Base-by-base conservation (phyloP, 495 filamentous ascomycete genomes). In the Chaetomium cochliodes region DNA sequence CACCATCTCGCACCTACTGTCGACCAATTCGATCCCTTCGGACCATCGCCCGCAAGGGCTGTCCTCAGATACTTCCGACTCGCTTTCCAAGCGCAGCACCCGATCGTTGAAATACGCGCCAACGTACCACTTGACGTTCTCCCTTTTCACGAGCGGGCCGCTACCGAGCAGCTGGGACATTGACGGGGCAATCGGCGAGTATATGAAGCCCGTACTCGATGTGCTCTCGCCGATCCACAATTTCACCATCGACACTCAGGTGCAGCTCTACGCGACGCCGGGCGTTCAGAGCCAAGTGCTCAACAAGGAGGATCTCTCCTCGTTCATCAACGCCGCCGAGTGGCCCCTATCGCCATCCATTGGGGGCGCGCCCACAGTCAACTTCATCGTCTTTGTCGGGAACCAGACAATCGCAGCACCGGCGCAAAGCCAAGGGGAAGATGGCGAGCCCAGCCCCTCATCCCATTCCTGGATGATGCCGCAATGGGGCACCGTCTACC, bases 321-420 rank as follows among this genome's bases (percentile, higher is more conserved):
- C 89, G 37, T 98, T 98, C 72, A 92, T 98, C 76, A 98, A 98
- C 70, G 92, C 92, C 37, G 94, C 94, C 8, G 96, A 98, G 78
- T 98, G 94, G 94, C 94, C 94, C 0, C 78, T 98, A 28, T 93
- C 88, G 68, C 94, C 94, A 18, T 96, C 92, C 71, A 96, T 98
- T 68, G 96, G 93, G 41, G 87, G 82, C 30, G 93, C 92, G 2
- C 93, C 94, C 41, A 97, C 94, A 0, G 84, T 98, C 67, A 98
- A 98, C 78, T 98, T 98, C 69, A 86, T 97, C 59, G 81, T 98
- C 23, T 98, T 93, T 69, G 87, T 96, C 44, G 82, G 82, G 3
- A 79, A 85, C 66, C 80, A 82, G 62, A 80, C 79, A 12, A 79
- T 82, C 30, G 73, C 69, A 2, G 57, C 69, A 16, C 50, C 67